Conservation (phyloP, 352 stramenopile species). For the Paralagenidium karlingii region DNA sequence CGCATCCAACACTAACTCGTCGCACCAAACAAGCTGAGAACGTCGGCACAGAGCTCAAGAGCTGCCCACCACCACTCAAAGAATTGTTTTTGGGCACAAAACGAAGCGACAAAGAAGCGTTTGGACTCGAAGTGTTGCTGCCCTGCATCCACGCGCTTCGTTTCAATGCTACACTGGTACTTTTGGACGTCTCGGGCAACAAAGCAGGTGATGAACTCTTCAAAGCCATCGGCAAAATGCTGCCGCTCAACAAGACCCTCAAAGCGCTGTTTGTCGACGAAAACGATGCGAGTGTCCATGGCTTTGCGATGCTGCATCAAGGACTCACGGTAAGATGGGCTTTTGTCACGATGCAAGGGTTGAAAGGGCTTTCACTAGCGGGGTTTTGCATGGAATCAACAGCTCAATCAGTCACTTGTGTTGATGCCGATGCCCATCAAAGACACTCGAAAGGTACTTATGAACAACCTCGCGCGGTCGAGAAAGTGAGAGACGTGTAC, state of each 20-base stretch:
- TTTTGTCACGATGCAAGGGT: no score
- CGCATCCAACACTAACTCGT: no score
- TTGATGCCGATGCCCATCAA: constrained; percentile 72
- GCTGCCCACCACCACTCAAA: constrained; percentile 24
- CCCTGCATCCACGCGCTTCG: constrained; percentile 27
- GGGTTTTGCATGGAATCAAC: constrained; percentile 45
- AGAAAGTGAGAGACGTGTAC: background rate
- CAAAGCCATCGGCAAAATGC: constrained; percentile 17
- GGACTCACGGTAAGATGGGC: no score
- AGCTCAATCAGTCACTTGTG: constrained; percentile 40
- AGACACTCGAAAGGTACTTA: constrained; percentile 48
- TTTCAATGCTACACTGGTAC: constrained; percentile 24
- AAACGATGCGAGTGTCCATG: constrained; percentile 61
- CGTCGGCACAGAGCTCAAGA: no score
- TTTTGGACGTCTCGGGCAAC: constrained; percentile 68
- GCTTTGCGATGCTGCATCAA: no score
- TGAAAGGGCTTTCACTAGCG: no score
- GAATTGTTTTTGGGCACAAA: constrained; percentile 47
- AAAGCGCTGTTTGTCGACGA: constrained; percentile 66
- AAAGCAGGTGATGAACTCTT: constrained; percentile 52
- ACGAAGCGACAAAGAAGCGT: constrained; percentile 19
- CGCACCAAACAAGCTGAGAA: no score
- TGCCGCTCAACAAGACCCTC: constrained; percentile 43
- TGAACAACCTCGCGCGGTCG: background rate
- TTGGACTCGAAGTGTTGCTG: constrained; percentile 30